These are phyloP conservation scores for Aristolochia contorta DNA, from an alignment of 164 flowering plant species.

Conservation along the genomic window DNA sequence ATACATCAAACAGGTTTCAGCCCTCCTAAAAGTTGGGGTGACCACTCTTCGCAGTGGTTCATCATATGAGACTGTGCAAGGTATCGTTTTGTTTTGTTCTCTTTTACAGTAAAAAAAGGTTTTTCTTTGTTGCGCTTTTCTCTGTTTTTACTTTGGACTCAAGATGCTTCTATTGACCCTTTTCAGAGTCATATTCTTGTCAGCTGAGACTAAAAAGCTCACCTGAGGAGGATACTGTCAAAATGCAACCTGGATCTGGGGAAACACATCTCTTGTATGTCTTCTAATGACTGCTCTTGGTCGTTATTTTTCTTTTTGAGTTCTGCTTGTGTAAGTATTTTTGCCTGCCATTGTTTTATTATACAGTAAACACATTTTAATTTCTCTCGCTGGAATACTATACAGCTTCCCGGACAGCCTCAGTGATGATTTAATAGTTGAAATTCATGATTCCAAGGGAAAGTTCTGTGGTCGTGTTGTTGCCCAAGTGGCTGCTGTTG, in stretches of 20 bases:
- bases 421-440: constrained; percentile 84
- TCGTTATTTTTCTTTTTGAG: too few relatives aligned
- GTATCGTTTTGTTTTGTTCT: constrained; percentile 23
- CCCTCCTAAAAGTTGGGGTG: constrained; percentile 68
- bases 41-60: constrained; percentile 63
- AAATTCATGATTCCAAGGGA: constrained; percentile 77
- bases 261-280: constrained; percentile 93
- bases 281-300: neutral
- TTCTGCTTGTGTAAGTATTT: too few relatives aligned
- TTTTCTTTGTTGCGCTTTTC: neutral
- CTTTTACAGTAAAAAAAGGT: neutral
- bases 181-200: constrained; percentile 68
- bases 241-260: constrained; percentile 88
- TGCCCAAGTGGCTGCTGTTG: constrained; percentile 75
- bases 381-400: neutral
- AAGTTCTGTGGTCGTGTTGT: constrained; percentile 72
- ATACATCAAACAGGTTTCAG: constrained; percentile 79
- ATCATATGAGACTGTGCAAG: constrained; percentile 68
- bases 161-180: constrained; percentile 5
- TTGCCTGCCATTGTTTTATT: neutral
- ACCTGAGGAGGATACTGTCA: constrained; percentile 56
- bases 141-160: neutral
- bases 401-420: constrained; percentile 86
- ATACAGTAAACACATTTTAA: neutral
- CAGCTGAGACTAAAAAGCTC: constrained; percentile 69